Conservation (phyloP, 345 rosid species). For the Barbarea vulgaris region DNA sequence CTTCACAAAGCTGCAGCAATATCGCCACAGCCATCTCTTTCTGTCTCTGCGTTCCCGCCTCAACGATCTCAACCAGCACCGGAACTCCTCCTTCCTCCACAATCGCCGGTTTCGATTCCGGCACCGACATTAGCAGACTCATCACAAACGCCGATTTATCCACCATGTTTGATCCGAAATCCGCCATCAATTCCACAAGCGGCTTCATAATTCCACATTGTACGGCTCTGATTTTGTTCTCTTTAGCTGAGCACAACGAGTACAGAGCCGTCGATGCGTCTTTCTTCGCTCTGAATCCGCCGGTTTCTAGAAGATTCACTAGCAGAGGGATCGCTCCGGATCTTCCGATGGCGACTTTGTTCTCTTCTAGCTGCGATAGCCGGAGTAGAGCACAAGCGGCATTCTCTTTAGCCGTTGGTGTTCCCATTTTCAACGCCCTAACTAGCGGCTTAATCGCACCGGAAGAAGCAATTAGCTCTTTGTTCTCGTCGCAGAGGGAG, state of each 20-base stretch:
- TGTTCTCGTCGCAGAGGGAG: slow-evolving; percentile 94
- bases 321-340: slow-evolving; percentile 79
- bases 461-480: slow-evolving; percentile 63
- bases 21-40: slow-evolving; percentile 82
- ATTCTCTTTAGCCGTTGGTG: slow-evolving; percentile 81
- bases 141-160: slow-evolving; percentile 88
- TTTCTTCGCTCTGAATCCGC: slow-evolving; percentile 79
- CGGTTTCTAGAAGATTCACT: slow-evolving; percentile 71
- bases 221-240: slow-evolving; percentile 83
- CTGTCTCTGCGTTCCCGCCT: slow-evolving; percentile 83
- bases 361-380: slow-evolving; percentile 81
- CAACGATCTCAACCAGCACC: slow-evolving; percentile 86
- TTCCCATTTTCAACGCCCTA: slow-evolving; percentile 69
- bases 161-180: slow-evolving; percentile 91
- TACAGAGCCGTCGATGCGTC: slow-evolving; percentile 94
- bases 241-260: slow-evolving; percentile 73
- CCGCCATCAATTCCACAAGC: slow-evolving; percentile 91
- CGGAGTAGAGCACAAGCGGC: slow-evolving; percentile 92
- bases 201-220: slow-evolving; percentile 83
- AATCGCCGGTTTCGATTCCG: slow-evolving; percentile 68
- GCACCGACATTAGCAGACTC: slow-evolving; percentile 53
- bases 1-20: slow-evolving; percentile 72
- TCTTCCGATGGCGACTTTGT: slow-evolving; percentile 83
- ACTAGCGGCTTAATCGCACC: slow-evolving; percentile 92
- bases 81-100: slow-evolving; percentile 95